Base-by-base conservation (phyloP, 2,329 filamentous ascomycete genomes). In the Ascochyta fabae region DNA sequence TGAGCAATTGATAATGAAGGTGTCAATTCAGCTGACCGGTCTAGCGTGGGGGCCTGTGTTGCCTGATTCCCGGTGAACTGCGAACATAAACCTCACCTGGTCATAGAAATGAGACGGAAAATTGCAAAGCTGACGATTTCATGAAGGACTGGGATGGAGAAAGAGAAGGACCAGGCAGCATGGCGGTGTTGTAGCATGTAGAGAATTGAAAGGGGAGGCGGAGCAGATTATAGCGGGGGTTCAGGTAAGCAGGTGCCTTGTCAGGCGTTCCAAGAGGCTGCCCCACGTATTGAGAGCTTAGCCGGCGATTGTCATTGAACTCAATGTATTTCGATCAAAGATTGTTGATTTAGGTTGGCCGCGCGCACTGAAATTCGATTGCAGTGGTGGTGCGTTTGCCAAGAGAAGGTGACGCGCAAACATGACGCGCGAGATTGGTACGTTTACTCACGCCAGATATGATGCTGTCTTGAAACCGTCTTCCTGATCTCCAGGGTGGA, bases 11-110 rank as follows among this genome's bases (percentile, higher is more conserved):
- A 56, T 15, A 35, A 47, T 44, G 47, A 56, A 51, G 53, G 53
- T 48, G 53, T 47, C 47, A 19, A 38, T 6, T 29, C 27, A 33
- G 33, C 39, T 44, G 36, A 48, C 53, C 38, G 53, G 38, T 9
- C 43, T 51, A 47, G 53, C 43, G 53, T 51, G 53, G 53, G 49
- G 53, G 35, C 42, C 29, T 35, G 36, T 26, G 53, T 31, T 56
- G 53, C 53, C 53, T 56, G 47, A 38, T 34, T 31, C 15, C 47
- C 31, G 47, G 36, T 56, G 38, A 48, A 51, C 19, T 39, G n/a
- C 23, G 47, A 46, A 9, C 29, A 16, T 12, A 2, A 19, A 38
- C 26, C 31, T 56, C 47, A 43, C 47, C 53, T 31, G 33, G 24
- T 27, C 12, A 16, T 27, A 13, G 6, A 29, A 23, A 27, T 23